These are phyloP conservation scores for Brassica incana DNA, from an alignment of 345 rosid genomes.

Conservation along the genomic window DNA sequence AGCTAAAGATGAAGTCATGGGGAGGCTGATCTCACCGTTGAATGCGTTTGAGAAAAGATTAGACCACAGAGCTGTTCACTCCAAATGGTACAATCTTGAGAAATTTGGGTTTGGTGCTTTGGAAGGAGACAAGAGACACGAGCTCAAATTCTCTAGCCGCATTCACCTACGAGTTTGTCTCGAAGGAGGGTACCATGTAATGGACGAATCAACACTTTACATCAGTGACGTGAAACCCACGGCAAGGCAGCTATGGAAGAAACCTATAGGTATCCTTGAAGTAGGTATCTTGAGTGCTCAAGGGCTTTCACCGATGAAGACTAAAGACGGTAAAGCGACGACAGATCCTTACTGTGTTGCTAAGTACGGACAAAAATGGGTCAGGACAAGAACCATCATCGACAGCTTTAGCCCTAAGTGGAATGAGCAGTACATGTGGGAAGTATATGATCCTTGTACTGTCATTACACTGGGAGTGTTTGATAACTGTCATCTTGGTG, in stretches of 20 bases:
- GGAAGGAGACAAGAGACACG: constrained; percentile 84
- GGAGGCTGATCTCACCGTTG: constrained; percentile 62
- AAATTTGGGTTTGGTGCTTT: constrained; percentile 74
- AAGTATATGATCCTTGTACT: constrained; percentile 79
- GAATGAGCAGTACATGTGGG: constrained; percentile 95
- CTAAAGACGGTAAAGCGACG: constrained; percentile 56
- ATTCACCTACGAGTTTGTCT: constrained; percentile 75
- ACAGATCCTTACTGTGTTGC: constrained; percentile 88
- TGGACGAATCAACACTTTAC: constrained; percentile 87
- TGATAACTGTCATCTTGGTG: constrained; percentile 81
- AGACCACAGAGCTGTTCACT: constrained; percentile 76
- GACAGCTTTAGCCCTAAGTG: constrained; percentile 73
- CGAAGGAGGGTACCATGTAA: constrained; percentile 93
- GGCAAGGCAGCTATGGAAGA: constrained; percentile 85
- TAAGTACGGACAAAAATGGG: constrained; percentile 87
- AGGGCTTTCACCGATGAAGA: constrained; percentile 76
- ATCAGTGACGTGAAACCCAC: constrained; percentile 84
- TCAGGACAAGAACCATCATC: constrained; percentile 71
- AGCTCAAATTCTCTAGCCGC: constrained; percentile 75
- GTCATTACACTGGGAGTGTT: constrained; percentile 81
- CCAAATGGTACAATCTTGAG: constrained; percentile 87
- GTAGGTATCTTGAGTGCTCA: constrained; percentile 83
- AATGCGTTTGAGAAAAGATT: constrained; percentile 63
- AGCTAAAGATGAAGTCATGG: constrained; percentile 74
- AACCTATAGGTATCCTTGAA: constrained; percentile 80